A percentile compares a stretch with the other conserved stretches of the same genome.
phyloP scores from a whole-genome alignment of 2,329 filamentous ascomycete species.

The Elsinoe batatas region DNA sequence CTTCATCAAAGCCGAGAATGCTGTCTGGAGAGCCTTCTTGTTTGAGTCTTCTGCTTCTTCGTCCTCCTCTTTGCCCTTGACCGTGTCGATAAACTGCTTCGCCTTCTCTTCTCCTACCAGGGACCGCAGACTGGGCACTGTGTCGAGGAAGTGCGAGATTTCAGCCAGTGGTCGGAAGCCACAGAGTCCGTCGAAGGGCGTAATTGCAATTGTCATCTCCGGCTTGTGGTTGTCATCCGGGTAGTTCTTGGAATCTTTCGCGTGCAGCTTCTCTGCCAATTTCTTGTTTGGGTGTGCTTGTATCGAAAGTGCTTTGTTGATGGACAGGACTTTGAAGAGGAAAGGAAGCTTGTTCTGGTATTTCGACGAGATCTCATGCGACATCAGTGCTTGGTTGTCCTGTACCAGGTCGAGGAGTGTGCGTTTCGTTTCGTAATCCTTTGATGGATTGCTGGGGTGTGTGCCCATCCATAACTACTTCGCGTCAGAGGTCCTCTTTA shows the following conservation, averaged over 20 bases:
- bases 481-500: slow-evolving; percentile 19
- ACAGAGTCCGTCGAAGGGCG: slow-evolving; percentile 89
- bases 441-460: slow-evolving; percentile 90
- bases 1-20: slow-evolving; percentile 74
- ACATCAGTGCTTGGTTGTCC: slow-evolving; percentile 77
- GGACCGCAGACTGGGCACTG: slow-evolving; percentile 43
- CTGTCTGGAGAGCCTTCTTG: slow-evolving; percentile 65
- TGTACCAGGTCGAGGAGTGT: slow-evolving; percentile 78
- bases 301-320: slow-evolving; percentile 91
- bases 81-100: slow-evolving; percentile 34
- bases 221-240: slow-evolving; percentile 99
- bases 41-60: slow-evolving; percentile 44
- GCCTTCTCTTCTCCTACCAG: slow-evolving; percentile 40
- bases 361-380: slow-evolving; percentile 58
- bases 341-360: slow-evolving; percentile 84
- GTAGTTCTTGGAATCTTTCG: slow-evolving; percentile 83
- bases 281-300: slow-evolving; percentile 69
- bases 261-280: slow-evolving; percentile 79
- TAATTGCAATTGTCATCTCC: slow-evolving; percentile 98
- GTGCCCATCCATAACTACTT: slow-evolving; percentile 95
- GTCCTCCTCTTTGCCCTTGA: slow-evolving; percentile 45
- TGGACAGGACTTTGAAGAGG: slow-evolving; percentile 94
- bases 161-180: slow-evolving; percentile 84
- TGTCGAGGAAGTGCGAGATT: slow-evolving; percentile 72
- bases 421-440: slow-evolving; percentile 72